Base-by-base conservation (phyloP, 768 basidiomycete species). In the Auricularia heimuer region DNA sequence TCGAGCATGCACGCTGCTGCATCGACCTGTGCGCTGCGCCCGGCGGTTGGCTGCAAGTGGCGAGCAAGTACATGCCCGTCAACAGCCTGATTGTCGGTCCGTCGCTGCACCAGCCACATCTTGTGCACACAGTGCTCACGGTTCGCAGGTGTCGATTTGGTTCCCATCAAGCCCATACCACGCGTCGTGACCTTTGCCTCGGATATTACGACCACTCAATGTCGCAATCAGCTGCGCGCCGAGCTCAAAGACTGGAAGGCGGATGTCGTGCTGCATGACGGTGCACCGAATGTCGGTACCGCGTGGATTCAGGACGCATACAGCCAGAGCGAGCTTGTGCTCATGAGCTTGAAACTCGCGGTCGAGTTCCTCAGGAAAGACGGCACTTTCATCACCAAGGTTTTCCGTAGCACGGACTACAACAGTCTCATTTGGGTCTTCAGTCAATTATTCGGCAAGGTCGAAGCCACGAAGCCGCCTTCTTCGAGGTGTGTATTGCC, bases 251-350 rank as follows among this genome's bases (percentile, higher is more conserved):
- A 98, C 74, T 99, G 97, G 97, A 96, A 94, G 77, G 97, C 97
- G 21, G 97, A 99, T 73, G 85, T 98, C 63, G 94, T 99, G 14
- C 84, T 99, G 65, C 97, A 99, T 74, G 97, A 99, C 75, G 97
- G 97, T 79, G 97, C 97, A 47, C 97, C 97, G 29, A 99, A 99
- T 75, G 97, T 99, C 75, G 97, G 97, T 80, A 92, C 93, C 11
- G 97, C 97, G 12, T 99, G 97, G 97, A 85, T 98, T 68, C 97
- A 98, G 75, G 97, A 99, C 77, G 97, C 97, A 0, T 99, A 94
- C 79, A 85, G 86, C 67, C 97, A 99, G 73, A 93, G 93, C 36
- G 97, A 99, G 75, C 87, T 98, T 66, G 97, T 98, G 63, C 82
- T 98, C 66, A 94, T 90, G 89, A 89, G 88, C 77, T 78, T 98